A percentile compares a stretch with the other conserved stretches of the same genome.
phyloP scores from a whole-genome alignment of 495 filamentous ascomycete species.

The Chaetomium cochliodes region DNA sequence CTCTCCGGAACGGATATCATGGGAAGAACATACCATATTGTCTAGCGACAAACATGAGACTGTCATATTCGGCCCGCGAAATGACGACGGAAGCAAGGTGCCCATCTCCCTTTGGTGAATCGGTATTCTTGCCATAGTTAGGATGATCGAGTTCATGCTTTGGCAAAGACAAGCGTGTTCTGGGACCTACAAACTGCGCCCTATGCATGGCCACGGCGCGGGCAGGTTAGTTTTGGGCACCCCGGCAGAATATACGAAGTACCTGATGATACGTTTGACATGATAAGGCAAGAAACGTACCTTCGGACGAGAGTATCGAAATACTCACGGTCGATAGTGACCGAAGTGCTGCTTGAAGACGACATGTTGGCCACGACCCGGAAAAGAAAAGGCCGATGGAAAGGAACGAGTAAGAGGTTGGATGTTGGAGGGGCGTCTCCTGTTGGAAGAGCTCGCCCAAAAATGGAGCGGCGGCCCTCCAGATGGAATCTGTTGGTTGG shows the following conservation, averaged over 20 bases:
- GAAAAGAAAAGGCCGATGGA: conserved; percentile 9
- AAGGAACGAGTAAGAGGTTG: neutral
- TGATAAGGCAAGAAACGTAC: conserved; percentile 30
- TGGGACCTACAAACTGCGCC: conserved; percentile 32
- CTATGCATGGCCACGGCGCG: conserved; percentile 17
- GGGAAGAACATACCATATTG: conserved; percentile 38
- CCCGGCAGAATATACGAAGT: neutral
- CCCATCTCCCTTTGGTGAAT: conserved; percentile 14
- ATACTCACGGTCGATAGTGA: conserved; percentile 54
- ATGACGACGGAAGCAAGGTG: conserved; percentile 26
- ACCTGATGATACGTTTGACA: neutral
- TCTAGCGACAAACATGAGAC: conserved; percentile 28
- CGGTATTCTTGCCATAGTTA: conserved; percentile 21
- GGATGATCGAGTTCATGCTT: neutral
- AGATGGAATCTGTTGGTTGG: neutral
- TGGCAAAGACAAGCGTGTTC: neutral
- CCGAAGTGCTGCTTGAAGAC: conserved; percentile 33
- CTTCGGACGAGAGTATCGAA: conserved; percentile 54
- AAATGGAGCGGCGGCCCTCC: conserved; percentile 10
- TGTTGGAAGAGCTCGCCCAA: conserved; percentile 16
- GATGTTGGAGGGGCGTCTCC: neutral
- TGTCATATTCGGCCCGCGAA: conserved; percentile 38
- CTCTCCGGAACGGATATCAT: neutral
- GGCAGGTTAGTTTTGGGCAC: conserved; percentile 20
- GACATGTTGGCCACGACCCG: conserved; percentile 26